Percentiles rank a stretch among this genome's conserved stretches.
Evolutionary conservation across 192 early-diverging fungal genomes (phyloP).

Genomic region (Backusella circina): DNA sequence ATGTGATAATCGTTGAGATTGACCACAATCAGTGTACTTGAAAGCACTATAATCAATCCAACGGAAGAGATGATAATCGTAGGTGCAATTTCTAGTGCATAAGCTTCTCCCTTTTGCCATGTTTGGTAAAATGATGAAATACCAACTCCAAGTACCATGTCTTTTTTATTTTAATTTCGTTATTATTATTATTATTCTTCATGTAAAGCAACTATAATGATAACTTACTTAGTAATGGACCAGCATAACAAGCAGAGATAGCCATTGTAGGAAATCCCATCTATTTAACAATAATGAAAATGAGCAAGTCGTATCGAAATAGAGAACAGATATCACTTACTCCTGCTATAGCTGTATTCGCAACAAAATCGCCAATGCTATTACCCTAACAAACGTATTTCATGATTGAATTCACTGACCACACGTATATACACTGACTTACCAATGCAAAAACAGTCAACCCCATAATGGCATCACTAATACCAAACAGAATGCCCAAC

Average conservation of each 20-base stretch:
- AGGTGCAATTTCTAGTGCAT: slow-evolving; percentile 56
- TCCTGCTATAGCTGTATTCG: slow-evolving; percentile 84
- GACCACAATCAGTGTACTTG: slow-evolving; percentile 51
- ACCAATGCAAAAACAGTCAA: slow-evolving; percentile 83
- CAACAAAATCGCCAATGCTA: slow-evolving; percentile 83
- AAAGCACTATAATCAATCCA: slow-evolving; percentile 58
- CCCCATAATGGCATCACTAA: slow-evolving; percentile 77
- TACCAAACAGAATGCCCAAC: slow-evolving; percentile 68
- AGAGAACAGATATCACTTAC: background rate
- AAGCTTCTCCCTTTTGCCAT: slow-evolving; percentile 37
- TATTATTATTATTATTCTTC: background rate
- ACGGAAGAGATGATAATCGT: slow-evolving; percentile 65
- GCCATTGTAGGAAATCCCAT: slow-evolving; percentile 96
- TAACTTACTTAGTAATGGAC: slow-evolving; percentile 79
- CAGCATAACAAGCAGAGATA: slow-evolving; percentile 87
- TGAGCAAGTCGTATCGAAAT: background rate
- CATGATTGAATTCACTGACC: background rate
- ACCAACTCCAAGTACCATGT: slow-evolving; percentile 82
- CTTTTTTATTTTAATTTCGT: slow-evolving; percentile 33
- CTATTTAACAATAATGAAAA: slow-evolving; percentile 18
- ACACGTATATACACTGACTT: too few species aligned
- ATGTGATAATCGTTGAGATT: slow-evolving; percentile 57
- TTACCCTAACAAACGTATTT: slow-evolving; percentile 48
- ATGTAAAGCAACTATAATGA: background rate
- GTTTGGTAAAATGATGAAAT: slow-evolving; percentile 60